Evolutionary conservation across 148 eudicot genomes (phyloP).

Genomic region (Polygonum maritimum): DNA sequence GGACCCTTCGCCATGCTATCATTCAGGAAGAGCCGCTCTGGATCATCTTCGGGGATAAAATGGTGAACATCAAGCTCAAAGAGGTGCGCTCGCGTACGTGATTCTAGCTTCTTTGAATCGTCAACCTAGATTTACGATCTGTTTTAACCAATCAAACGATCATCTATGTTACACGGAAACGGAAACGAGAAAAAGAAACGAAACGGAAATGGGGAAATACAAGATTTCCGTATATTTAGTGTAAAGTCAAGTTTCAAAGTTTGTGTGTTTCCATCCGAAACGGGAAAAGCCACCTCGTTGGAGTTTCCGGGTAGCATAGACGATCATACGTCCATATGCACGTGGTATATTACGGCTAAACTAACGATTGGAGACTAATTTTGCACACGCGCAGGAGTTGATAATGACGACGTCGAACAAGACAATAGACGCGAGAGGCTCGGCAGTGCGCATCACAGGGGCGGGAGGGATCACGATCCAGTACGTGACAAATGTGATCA

Average conservation of each 20-base stretch:
- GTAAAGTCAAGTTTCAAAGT: too few species aligned
- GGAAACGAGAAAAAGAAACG: too few species aligned
- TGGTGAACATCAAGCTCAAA: conserved; percentile 28
- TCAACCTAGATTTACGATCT: too few species aligned
- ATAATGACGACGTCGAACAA: conserved; percentile 34
- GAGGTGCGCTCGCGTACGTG: not conserved
- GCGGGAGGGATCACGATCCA: conserved; percentile 63
- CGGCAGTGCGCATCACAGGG: conserved; percentile 32
- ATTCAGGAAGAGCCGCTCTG: conserved; percentile 51
- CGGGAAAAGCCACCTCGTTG: too few species aligned
- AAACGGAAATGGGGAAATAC: too few species aligned
- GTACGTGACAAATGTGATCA: conserved; percentile 40
- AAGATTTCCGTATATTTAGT: too few species aligned
- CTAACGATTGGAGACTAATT: not conserved
- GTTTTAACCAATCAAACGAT: too few species aligned
- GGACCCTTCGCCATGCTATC: conserved; percentile 59
- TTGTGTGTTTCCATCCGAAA: too few species aligned
- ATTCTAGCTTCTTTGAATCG: not conserved
- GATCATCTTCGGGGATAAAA: conserved; percentile 43
- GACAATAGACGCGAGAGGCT: conserved; percentile 65
- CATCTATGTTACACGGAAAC: too few species aligned
- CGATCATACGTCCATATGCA: too few species aligned
- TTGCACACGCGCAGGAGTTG: conserved; percentile 19
- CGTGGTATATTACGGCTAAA: too few species aligned
- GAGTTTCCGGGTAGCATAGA: too few species aligned